Conservation (phyloP, 2,329 filamentous ascomycete genomes). For the Penicillium sp. region DNA sequence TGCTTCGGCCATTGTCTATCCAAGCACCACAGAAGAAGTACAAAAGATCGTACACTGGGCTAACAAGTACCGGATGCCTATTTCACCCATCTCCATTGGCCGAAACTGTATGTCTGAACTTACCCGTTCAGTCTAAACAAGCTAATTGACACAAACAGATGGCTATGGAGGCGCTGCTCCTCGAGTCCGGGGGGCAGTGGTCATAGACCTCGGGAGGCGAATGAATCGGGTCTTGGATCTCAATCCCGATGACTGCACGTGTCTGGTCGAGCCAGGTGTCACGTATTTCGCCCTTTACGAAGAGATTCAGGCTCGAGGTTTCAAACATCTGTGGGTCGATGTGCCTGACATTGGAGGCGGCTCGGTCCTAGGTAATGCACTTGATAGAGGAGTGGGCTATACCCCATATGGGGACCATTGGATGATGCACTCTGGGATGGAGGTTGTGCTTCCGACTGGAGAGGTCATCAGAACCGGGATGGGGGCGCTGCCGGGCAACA, state of each 20-base stretch:
- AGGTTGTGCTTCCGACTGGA: constrained; percentile 9
- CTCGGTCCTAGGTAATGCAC: constrained; percentile 10
- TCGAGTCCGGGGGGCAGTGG: constrained; percentile 5
- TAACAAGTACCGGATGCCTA: constrained; percentile 2
- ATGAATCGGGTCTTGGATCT: constrained; percentile 11
- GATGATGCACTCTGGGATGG: constrained; percentile 11
- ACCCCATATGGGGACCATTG: constrained; percentile 14
- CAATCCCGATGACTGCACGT: constrained; percentile 8
- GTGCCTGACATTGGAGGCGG: constrained; percentile 14
- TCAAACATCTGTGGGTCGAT: constrained; percentile 10
- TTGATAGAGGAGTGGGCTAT: constrained; percentile 12
- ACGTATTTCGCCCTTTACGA: constrained; percentile 10
- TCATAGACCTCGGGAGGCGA: constrained; percentile 9
- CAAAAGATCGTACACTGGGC: constrained; percentile 5
- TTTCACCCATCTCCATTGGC: constrained; percentile 11
- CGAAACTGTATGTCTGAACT: constrained; percentile 3
- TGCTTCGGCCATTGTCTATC: constrained; percentile 11
- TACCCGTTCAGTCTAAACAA: neutral
- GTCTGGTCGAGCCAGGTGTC: constrained; percentile 11
- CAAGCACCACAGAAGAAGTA: constrained; percentile 5
- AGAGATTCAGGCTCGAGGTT: constrained; percentile 3
- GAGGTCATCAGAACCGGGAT: constrained; percentile 11
- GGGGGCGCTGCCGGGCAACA: constrained; percentile 11
- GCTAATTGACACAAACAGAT: neutral
- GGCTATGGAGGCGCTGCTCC: constrained; percentile 14